These are phyloP conservation scores for Rhynchospora breviuscula DNA, from an alignment of 176 grass and related monocot species.

Conservation along the genomic window DNA sequence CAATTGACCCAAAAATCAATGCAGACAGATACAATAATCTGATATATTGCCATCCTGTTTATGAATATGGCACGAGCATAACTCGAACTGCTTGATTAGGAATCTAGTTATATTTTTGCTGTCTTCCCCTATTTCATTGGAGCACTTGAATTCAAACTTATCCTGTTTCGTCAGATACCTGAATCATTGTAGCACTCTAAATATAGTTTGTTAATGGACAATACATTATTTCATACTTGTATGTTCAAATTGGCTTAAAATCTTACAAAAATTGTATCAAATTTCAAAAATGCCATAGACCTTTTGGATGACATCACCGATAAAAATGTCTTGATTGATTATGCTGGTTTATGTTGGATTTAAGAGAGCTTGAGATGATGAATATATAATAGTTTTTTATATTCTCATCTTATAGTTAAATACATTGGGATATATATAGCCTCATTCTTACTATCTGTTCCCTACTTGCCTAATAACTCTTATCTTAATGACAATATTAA, in stretches of 20 bases:
- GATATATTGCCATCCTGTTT: not conserved
- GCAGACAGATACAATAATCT: not conserved
- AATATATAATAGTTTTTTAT: too few relatives aligned
- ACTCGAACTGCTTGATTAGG: not conserved
- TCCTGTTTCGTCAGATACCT: not conserved
- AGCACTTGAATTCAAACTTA: not conserved
- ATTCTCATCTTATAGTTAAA: too few relatives aligned
- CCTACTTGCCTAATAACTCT: too few relatives aligned
- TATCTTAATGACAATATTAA: too few relatives aligned
- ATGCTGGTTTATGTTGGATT: too few relatives aligned
- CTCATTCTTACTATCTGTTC: too few relatives aligned
- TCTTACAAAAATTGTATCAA: not conserved
- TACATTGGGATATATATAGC: too few relatives aligned
- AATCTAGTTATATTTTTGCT: not conserved
- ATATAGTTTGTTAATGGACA: not conserved
- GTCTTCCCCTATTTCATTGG: not conserved
- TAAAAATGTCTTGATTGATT: not conserved
- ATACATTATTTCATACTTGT: not conserved
- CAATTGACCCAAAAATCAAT: not conserved
- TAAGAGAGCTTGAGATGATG: too few relatives aligned
- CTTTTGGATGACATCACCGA: not conserved
- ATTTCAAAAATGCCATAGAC: not conserved
- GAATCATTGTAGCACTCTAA: not conserved
- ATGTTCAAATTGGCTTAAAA: not conserved
- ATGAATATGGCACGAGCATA: too few relatives aligned